Evolutionary conservation across 441 rosid species (phyloP).

Genomic region (Adansonia madagascariensis): DNA sequence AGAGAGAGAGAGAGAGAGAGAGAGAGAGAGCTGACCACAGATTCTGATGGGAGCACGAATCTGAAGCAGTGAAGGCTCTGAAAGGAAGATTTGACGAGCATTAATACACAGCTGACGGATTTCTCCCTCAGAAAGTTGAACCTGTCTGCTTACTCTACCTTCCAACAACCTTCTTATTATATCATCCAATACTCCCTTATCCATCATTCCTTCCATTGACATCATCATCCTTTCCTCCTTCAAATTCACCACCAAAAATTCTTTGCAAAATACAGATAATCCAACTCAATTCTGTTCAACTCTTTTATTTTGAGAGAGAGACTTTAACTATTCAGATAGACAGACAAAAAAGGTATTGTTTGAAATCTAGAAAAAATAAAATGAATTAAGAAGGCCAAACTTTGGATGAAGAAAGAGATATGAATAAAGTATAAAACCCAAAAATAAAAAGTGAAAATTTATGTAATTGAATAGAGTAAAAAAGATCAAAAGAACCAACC

Average conservation of each 20-base stretch:
- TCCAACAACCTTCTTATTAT: constrained; percentile 89
- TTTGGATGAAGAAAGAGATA: constrained; percentile 24
- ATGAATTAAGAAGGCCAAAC: constrained; percentile 6
- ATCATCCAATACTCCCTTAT: constrained; percentile 81
- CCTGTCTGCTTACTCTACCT: constrained; percentile 92
- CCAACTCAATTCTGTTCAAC: constrained; percentile 23
- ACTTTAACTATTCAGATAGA: not conserved
- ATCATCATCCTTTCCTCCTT: constrained; percentile 66
- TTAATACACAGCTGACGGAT: constrained; percentile 96
- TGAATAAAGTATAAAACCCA: constrained; percentile 25
- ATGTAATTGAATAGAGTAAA: constrained; percentile 21
- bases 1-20: constrained; percentile 25
- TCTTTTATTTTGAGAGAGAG: constrained; percentile 12
- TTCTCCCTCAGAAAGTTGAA: constrained; percentile 92
- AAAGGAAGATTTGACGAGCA: constrained; percentile 92
- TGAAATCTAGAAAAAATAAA: constrained; percentile 31
- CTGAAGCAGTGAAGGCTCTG: constrained; percentile 83
- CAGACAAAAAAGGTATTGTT: constrained; percentile 25
- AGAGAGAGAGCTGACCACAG: constrained; percentile 62
- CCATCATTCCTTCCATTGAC: constrained; percentile 94
- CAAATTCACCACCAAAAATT: constrained; percentile 19
- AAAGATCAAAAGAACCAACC: constrained; percentile 28
- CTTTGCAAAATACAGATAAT: not conserved
- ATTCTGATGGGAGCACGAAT: constrained; percentile 83
- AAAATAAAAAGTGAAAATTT: constrained; percentile 25